Percentiles rank a stretch among this genome's conserved stretches.
phyloP scores from a whole-genome alignment of 768 basidiomycete genomes.

The Candolleomyces aberdarensis region DNA sequence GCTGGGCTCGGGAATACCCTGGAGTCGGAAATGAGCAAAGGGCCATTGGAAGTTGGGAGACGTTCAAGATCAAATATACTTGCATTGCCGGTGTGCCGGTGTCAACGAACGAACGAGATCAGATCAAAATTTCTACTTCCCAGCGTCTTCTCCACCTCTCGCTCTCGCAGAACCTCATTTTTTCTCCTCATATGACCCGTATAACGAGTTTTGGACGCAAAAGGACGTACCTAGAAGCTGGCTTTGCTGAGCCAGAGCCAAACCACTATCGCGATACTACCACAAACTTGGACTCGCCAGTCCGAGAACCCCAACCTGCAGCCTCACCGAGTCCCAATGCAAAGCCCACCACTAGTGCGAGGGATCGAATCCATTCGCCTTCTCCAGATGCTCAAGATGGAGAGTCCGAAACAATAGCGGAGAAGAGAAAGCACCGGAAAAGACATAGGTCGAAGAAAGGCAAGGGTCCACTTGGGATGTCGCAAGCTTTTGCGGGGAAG shows the following conservation, averaged over 20 bases:
- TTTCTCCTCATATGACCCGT: slow-evolving; percentile 56
- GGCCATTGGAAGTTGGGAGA: no score
- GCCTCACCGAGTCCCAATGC: no score
- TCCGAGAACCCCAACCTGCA: neutral
- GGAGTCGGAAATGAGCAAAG: no score
- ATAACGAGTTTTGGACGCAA: slow-evolving; percentile 74
- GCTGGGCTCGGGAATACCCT: no score
- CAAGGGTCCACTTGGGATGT: neutral
- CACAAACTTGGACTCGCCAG: neutral
- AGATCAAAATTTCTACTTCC: neutral
- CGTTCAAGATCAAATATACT: no score
- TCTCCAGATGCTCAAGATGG: no score
- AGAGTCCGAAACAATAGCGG: neutral
- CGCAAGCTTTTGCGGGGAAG: neutral
- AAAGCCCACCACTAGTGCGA: no score
- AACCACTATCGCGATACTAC: neutral
- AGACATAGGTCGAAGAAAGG: slow-evolving; percentile 40
- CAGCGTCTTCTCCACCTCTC: neutral
- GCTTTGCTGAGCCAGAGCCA: slow-evolving; percentile 29
- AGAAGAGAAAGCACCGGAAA: slow-evolving; percentile 57
- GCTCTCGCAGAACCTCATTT: neutral
- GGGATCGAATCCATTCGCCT: no score
- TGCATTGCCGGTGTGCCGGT: no score
- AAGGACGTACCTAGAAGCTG: slow-evolving; percentile 66
- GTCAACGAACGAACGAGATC: no score